Evolutionary conservation across 768 basidiomycete genomes (phyloP).

Genomic region (Lactarius indigo): DNA sequence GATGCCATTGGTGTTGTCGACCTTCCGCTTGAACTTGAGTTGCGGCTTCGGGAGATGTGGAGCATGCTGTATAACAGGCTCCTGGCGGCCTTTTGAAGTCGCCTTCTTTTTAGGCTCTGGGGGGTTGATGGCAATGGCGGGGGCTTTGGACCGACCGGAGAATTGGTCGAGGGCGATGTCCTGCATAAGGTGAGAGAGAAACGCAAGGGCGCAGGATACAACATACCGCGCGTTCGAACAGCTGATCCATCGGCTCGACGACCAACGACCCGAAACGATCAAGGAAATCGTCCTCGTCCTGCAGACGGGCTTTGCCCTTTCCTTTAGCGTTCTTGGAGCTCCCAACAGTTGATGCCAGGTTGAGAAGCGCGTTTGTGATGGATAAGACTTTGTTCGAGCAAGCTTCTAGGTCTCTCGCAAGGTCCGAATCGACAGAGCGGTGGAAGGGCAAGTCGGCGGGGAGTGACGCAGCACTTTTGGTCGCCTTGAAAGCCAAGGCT

Average conservation of each 20-base stretch:
- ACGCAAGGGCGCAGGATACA: neutral
- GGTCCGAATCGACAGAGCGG: constrained; percentile 71
- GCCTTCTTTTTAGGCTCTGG: constrained; percentile 33
- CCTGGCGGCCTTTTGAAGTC: constrained; percentile 43
- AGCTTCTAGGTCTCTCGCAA: constrained; percentile 68
- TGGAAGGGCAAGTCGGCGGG: constrained; percentile 85
- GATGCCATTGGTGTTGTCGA: constrained; percentile 52
- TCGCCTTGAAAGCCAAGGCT: constrained; percentile 56
- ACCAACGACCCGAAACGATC: constrained; percentile 77
- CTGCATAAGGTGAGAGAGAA: constrained; percentile 37
- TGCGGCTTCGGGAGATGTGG: constrained; percentile 81
- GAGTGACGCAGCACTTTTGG: constrained; percentile 55
- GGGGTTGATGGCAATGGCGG: constrained; percentile 58
- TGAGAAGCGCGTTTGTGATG: constrained; percentile 62
- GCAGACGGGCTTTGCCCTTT: constrained; percentile 55
- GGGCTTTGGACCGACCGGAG: constrained; percentile 64
- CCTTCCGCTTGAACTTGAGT: constrained; percentile 55
- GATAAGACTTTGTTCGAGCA: constrained; percentile 63
- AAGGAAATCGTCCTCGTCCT: constrained; percentile 74
- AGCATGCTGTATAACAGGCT: constrained; percentile 69
- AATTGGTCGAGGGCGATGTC: constrained; percentile 82
- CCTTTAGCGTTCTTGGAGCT: constrained; percentile 33
- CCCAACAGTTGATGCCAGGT: constrained; percentile 45
- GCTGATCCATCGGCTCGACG: constrained; percentile 79
- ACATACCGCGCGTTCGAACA: constrained; percentile 80